Conservation (phyloP, 805 yeast species). For the Yarrowia deformans region DNA sequence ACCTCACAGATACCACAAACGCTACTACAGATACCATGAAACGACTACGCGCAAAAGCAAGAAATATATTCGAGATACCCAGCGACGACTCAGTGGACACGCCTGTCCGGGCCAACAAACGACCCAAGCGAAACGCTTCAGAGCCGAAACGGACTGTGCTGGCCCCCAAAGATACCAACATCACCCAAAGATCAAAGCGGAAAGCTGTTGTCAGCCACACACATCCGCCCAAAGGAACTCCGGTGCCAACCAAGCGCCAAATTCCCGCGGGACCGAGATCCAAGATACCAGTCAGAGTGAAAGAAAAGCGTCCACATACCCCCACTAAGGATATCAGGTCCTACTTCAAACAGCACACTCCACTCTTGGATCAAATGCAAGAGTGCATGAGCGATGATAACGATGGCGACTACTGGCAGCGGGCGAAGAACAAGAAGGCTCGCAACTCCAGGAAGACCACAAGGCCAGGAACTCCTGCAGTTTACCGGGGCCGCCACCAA, state of each 20-base stretch:
- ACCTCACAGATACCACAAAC: background rate
- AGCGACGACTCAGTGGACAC: conserved; percentile 1
- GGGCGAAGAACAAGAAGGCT: background rate
- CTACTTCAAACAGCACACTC: conserved; percentile 9
- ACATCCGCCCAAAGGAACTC: background rate
- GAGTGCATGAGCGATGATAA: background rate
- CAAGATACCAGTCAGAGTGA: conserved; percentile 1
- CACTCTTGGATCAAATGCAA: conserved; percentile 11
- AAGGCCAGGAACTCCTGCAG: conserved; percentile 7
- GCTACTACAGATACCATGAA: conserved; percentile 17
- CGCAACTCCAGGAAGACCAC: background rate
- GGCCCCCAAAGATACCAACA: conserved; percentile 5
- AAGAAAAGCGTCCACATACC: background rate
- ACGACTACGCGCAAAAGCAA: conserved; percentile 1
- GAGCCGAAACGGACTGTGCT: background rate
- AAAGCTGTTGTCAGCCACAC: background rate
- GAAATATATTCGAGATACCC: conserved; percentile 31
- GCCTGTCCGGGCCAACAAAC: background rate
- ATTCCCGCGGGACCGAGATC: background rate
- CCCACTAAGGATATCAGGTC: background rate
- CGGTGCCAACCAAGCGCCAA: background rate
- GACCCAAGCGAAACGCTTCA: background rate
- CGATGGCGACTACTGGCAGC: background rate
- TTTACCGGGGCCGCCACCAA: background rate
- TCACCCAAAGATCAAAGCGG: background rate